These are phyloP conservation scores for Ustilago vetiveriae DNA, from an alignment of 1,284 basidiomycete species.

Conservation along the genomic window DNA sequence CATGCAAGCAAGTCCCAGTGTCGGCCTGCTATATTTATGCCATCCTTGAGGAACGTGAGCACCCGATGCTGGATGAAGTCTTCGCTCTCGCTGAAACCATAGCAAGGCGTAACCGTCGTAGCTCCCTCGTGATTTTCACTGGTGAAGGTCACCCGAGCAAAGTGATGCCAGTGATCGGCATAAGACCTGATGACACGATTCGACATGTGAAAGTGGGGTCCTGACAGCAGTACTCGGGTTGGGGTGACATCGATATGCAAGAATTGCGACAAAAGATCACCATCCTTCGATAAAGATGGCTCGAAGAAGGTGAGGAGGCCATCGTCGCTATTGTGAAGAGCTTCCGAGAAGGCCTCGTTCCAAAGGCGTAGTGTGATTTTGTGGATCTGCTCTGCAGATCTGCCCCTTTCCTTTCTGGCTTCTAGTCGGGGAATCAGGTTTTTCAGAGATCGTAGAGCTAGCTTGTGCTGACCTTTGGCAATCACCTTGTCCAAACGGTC, in stretches of 20 bases:
- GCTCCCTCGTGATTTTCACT: constrained; percentile 28
- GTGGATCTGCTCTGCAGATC: constrained; percentile 11
- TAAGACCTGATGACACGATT: constrained; percentile 35
- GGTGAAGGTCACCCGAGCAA: constrained; percentile 29
- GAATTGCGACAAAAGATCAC: constrained; percentile 13
- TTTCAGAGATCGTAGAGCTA: constrained; percentile 14
- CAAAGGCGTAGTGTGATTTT: constrained; percentile 4
- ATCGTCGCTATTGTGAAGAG: neutral
- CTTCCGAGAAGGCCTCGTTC: constrained; percentile 18
- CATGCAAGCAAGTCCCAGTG: constrained; percentile 35
- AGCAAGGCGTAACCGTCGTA: constrained; percentile 25
- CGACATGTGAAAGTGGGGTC: constrained; percentile 35
- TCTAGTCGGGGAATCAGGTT: constrained; percentile 23
- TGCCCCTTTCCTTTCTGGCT: constrained; percentile 15
- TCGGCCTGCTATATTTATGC: constrained; percentile 24
- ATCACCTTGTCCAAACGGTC: constrained; percentile 6
- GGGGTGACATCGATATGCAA: constrained; percentile 30
- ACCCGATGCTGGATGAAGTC: constrained; percentile 18
- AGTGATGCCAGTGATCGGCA: constrained; percentile 26
- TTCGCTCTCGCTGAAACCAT: constrained; percentile 18
- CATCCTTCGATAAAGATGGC: constrained; percentile 2
- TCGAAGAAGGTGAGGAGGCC: constrained; percentile 7
- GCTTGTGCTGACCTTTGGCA: neutral
- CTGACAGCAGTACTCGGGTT: constrained; percentile 17
- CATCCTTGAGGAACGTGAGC: constrained; percentile 17